phyloP scores from a whole-genome alignment of 1,284 basidiomycete genomes.

The Lignosus rhinocerotis region DNA sequence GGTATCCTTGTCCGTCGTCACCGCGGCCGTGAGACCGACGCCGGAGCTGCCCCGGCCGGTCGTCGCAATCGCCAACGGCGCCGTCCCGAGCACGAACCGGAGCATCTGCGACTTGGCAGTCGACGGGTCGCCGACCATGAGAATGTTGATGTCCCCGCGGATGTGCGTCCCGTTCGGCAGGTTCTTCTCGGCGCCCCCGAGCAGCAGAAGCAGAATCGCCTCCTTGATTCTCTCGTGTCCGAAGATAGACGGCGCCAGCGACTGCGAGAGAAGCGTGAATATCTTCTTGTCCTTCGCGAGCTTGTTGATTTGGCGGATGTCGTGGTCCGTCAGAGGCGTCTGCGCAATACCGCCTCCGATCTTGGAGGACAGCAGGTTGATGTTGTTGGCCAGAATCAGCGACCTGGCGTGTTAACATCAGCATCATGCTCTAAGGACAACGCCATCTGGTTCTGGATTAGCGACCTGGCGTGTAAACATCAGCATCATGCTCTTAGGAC shows the following conservation, averaged over 20 bases:
- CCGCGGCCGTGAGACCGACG: constrained; percentile 99
- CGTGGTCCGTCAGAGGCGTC: constrained; percentile 88
- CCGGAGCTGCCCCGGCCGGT: constrained; percentile 97
- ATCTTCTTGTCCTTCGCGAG: constrained; percentile 86
- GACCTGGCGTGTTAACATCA: constrained; percentile 55
- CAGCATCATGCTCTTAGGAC: neutral
- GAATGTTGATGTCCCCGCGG: constrained; percentile 98
- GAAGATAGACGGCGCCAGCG: constrained; percentile 96
- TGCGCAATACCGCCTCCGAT: constrained; percentile 95
- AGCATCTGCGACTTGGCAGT: constrained; percentile 98
- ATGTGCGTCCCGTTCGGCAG: constrained; percentile 97
- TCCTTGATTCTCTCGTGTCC: constrained; percentile 97
- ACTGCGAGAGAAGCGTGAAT: constrained; percentile 88
- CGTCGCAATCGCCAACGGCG: constrained; percentile 96
- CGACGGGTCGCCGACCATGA: constrained; percentile 99
- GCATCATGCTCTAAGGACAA: neutral
- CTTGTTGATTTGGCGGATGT: constrained; percentile 97
- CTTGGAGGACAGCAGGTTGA: constrained; percentile 96
- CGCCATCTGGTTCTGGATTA: constrained; percentile 52
- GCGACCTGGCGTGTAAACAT: constrained; percentile 59
- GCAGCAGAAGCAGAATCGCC: constrained; percentile 88
- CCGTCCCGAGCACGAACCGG: constrained; percentile 94
- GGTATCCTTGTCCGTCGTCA: constrained; percentile 97
- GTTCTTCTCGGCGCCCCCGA: constrained; percentile 98
- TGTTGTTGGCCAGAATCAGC: constrained; percentile 92